Percentiles rank a stretch among this genome's conserved stretches.
These are phyloP conservation scores for Aspergillus nomiae DNA, from an alignment of 2,329 filamentous ascomycete species.

Conservation along the genomic window DNA sequence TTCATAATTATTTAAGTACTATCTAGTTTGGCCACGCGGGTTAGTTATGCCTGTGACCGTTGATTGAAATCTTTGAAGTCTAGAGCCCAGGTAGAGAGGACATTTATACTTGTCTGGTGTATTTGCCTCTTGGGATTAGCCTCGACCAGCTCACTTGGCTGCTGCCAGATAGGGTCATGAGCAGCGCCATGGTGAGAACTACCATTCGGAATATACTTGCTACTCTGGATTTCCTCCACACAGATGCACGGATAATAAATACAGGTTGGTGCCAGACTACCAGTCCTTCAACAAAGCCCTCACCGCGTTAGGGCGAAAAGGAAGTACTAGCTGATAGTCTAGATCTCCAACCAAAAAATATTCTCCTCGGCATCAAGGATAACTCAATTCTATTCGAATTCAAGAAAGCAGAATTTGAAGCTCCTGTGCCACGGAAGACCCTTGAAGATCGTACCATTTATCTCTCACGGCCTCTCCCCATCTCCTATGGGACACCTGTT, in stretches of 20 bases:
- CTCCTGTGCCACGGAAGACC: constrained; percentile 31
- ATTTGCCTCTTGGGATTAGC: constrained; percentile 18
- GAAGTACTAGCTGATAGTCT: neutral
- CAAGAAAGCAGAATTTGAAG: constrained; percentile 29
- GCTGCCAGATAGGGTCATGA: too few relatives aligned
- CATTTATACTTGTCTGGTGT: constrained; percentile 30
- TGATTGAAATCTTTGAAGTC: constrained; percentile 33
- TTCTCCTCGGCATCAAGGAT: constrained; percentile 33
- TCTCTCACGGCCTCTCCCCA: constrained; percentile 21
- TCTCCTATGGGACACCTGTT: constrained; percentile 22
- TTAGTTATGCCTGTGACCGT: constrained; percentile 24
- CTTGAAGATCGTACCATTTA: constrained; percentile 32
- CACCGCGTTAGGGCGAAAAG: neutral
- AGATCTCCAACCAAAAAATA: constrained; percentile 37
- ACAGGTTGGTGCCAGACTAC: constrained; percentile 24
- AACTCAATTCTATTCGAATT: constrained; percentile 28
- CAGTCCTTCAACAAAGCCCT: neutral
- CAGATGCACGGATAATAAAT: constrained; percentile 27
- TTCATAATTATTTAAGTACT: constrained; percentile 29
- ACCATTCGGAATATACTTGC: too few relatives aligned
- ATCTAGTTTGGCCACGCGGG: constrained; percentile 28
- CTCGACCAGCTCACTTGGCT: too few relatives aligned
- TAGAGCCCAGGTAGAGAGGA: constrained; percentile 19
- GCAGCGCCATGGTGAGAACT: too few relatives aligned
- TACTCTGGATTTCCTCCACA: constrained; percentile 20